phyloP scores from a whole-genome alignment of 345 rosid species.

The Salix arbutifolia region DNA sequence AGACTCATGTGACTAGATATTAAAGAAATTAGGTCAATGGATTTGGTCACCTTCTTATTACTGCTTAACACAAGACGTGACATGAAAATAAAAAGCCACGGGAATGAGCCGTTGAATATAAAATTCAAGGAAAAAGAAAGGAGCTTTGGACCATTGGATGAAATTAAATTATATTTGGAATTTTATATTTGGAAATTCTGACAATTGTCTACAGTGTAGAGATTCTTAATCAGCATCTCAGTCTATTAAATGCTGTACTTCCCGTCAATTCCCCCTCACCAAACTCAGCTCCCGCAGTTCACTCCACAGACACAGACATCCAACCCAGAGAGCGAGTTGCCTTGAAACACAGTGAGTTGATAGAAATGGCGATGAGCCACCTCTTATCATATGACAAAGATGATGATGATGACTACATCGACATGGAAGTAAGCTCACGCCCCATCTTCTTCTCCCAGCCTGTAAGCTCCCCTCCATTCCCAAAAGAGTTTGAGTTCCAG shows the following conservation, averaged over 20 bases:
- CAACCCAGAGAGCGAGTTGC: not conserved
- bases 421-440: constrained; percentile 72
- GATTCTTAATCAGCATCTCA: constrained; percentile 7
- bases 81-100: constrained; percentile 10
- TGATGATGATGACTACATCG: constrained; percentile 76
- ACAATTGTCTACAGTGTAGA: constrained; percentile 1
- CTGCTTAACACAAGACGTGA: not conserved
- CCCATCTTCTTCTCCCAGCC: constrained; percentile 40
- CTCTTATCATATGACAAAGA: constrained; percentile 35
- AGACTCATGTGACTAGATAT: too few relatives aligned
- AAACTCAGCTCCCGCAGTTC: constrained; percentile 5
- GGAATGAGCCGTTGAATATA: constrained; percentile 18
- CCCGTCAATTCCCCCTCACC: constrained; percentile 15
- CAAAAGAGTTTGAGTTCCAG: constrained; percentile 85
- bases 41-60: too few relatives aligned
- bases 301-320: not conserved
- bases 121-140: constrained; percentile 2
- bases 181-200: constrained; percentile 36
- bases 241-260: constrained; percentile 27
- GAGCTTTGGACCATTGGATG: constrained; percentile 14
- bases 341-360: not conserved
- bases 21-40: too few relatives aligned
- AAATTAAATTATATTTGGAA: constrained; percentile 13
- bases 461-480: constrained; percentile 38
- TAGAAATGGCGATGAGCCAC: constrained; percentile 46